Evolutionary conservation across 108 stramenopile species (phyloP).

Genomic region (Nitzschia sp.): DNA sequence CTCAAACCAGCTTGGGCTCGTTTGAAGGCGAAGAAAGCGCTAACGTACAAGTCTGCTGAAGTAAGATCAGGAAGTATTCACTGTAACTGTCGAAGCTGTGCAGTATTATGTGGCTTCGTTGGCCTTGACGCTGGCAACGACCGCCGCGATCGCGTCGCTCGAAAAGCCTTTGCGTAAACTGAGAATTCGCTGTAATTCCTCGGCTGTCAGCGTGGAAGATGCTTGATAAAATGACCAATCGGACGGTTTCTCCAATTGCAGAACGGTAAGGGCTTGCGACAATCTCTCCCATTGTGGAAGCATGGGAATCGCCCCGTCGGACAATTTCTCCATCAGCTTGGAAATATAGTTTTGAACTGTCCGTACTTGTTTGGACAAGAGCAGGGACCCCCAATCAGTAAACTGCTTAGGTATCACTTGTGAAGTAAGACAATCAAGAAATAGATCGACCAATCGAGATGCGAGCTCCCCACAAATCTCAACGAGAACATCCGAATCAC

Average conservation of each 20-base stretch:
- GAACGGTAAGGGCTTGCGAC: conserved; percentile 66
- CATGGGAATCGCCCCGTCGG: conserved; percentile 13
- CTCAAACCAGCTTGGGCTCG: too few species aligned
- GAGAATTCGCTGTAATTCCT: conserved; percentile 61
- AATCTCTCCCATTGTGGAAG: conserved; percentile 67
- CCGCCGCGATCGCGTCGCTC: conserved; percentile 33
- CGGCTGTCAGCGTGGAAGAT: conserved; percentile 45
- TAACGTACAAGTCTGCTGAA: too few species aligned
- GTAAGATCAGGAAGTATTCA: too few species aligned
- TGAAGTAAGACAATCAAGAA: conserved; percentile 47
- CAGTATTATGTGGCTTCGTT: too few species aligned
- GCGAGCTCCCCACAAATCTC: conserved; percentile 47
- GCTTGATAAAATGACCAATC: conserved; percentile 65
- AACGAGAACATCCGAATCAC: conserved; percentile 54
- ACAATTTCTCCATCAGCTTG: conserved; percentile 24
- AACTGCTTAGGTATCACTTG: conserved; percentile 46
- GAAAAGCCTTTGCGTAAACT: conserved; percentile 70
- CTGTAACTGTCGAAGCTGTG: too few species aligned
- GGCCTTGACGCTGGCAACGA: conserved; percentile 20
- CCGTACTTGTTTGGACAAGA: conserved; percentile 84
- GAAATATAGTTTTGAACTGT: conserved; percentile 56
- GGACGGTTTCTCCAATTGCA: conserved; percentile 80
- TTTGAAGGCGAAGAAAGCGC: too few species aligned
- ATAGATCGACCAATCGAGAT: conserved; percentile 49
- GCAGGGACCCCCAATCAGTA: conserved; percentile 83